Evolutionary conservation across 805 yeast genomes (phyloP), one percentile per base, ranked within the genome.

Genomic region (Clavispora vitiphila): DNA sequence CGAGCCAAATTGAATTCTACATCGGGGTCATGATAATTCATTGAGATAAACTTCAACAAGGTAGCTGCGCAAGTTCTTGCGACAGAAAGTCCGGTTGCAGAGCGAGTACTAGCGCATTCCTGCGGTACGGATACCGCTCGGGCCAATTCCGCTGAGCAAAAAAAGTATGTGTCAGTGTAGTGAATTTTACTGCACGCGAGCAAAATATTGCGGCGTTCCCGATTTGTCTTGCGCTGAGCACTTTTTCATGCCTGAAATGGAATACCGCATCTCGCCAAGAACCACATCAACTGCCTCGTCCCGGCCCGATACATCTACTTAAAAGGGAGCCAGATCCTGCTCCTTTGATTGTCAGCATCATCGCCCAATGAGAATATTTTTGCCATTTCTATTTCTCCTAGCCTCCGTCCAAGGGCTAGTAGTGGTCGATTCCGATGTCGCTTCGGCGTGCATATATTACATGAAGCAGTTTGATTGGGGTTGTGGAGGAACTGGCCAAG

Each of bases 401-500:
- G 30, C 27, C 5, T 10, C 11, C 16, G 31, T 16, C 10, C 22
- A 24, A 8, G 51, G 50, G 1, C 29, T 50, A 31, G 49, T 44
- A 15, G 24, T 50, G 34, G 38, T 50, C 16, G 54, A 50, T 39
- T 50, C 54, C 9, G 34, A 52, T 8, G 48, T 50, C 20, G 53
- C 54, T 8, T 48, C 53, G 16, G 46, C 54, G 14, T 50, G 54
- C 31, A 39, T 50, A 16, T 50, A 50, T 39, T 48, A 48, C 43
- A 44, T 48, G 49, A 48, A 47, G 36, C 38, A 38, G 40, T 50
- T 48, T 34, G 40, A 50, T 35, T 50, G 54, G 54, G 54, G 54
- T 22, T 50, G 54, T 32, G 54, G 53, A 3, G 54, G 54, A 30
- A 39, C 54, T 9, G 54, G 54, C 34, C 54, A 50, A 39, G 53